Conservation (phyloP, 306 rosid genomes). For the Prinsepia uniflora region DNA sequence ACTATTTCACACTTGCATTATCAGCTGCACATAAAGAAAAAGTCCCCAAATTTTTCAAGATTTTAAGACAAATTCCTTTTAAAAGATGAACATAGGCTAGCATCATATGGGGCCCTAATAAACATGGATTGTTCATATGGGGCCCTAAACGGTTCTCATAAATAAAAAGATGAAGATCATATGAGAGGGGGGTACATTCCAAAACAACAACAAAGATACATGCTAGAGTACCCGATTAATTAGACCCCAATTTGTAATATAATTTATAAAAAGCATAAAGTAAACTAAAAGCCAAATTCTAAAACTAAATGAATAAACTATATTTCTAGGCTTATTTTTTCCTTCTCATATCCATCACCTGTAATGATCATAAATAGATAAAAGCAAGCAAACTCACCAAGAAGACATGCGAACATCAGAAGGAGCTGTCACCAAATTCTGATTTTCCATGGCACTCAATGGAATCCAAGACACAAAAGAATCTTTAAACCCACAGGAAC, state of each 20-base stretch:
- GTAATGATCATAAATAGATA: background rate
- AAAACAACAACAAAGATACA: too few relatives aligned
- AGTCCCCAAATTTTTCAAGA: background rate
- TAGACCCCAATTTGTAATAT: background rate
- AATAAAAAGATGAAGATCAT: constrained; percentile 1
- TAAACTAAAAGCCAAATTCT: background rate
- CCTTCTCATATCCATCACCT: background rate
- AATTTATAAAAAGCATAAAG: background rate
- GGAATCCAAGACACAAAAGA: constrained; percentile 80
- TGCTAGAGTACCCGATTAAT: background rate
- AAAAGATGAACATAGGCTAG: background rate
- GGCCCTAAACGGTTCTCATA: background rate
- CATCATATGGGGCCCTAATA: background rate
- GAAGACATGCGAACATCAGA: constrained; percentile 55
- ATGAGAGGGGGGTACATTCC: background rate
- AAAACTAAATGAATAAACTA: background rate
- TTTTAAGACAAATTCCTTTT: background rate
- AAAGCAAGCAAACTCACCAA: constrained; percentile 53
- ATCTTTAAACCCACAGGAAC: constrained; percentile 78
- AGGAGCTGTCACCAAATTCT: constrained; percentile 82
- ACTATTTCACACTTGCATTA: constrained; percentile 5
- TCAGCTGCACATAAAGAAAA: background rate
- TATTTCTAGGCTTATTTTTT: background rate
- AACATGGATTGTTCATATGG: background rate
- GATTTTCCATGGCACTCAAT: constrained; percentile 85